Percentiles rank a stretch among this genome's conserved stretches.
These are phyloP conservation scores for Tubosaeta sp. DNA, from an alignment of 768 basidiomycete species.

Conservation along the genomic window DNA sequence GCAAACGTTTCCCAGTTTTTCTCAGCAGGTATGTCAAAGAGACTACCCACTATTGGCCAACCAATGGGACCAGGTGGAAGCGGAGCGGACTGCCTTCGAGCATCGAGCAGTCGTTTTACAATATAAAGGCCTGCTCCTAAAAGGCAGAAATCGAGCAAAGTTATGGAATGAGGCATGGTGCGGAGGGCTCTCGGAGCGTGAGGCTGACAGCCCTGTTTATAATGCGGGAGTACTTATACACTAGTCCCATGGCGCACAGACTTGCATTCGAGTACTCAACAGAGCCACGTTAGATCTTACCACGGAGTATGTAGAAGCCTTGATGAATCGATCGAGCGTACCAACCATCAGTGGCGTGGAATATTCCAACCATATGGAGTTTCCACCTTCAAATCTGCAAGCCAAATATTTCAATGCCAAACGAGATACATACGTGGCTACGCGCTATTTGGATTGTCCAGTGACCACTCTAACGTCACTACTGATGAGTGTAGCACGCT, in stretches of 20 bases:
- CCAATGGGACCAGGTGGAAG: slow-evolving; percentile 23
- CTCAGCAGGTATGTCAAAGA: slow-evolving; percentile 48
- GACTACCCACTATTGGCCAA: slow-evolving; percentile 47
- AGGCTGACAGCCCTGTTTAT: neutral
- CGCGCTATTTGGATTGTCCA: no score
- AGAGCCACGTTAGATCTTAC: neutral
- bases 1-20: slow-evolving; percentile 51
- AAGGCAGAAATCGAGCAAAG: slow-evolving; percentile 10
- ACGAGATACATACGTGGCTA: no score
- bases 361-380: neutral
- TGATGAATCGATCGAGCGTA: neutral
- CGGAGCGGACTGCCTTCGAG: neutral
- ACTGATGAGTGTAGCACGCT: no score
- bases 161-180: neutral
- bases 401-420: no score
- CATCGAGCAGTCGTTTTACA: slow-evolving; percentile 1
- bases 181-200: neutral
- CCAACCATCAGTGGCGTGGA: neutral
- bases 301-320: neutral
- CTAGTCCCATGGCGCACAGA: neutral
- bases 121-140: slow-evolving; percentile 18
- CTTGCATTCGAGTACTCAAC: neutral
- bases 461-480: no score
- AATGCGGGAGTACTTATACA: neutral
- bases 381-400: no score